Percentiles rank a stretch among this genome's conserved stretches.
Conservation (phyloP, 768 basidiomycete species). For the Exsudoporus frostii region DNA sequence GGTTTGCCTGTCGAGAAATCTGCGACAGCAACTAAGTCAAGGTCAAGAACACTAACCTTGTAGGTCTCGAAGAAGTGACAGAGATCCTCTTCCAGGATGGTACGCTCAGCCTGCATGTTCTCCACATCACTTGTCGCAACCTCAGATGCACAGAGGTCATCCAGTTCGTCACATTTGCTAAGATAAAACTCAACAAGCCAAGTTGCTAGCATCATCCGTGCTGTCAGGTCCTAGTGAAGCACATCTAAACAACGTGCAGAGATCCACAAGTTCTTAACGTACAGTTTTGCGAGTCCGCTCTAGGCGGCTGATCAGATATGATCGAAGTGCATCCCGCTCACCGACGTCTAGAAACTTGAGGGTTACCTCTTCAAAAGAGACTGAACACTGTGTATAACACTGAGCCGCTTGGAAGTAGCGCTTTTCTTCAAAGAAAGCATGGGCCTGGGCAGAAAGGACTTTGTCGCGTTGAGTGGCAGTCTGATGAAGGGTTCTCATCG, state of each 20-base stretch:
- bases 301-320: slow-evolving; percentile 83
- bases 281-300: slow-evolving; percentile 84
- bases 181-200: slow-evolving; percentile 99
- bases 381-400: slow-evolving; percentile 85
- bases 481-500: slow-evolving; percentile 38
- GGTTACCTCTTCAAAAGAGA: slow-evolving; percentile 87
- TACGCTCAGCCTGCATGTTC: slow-evolving; percentile 75
- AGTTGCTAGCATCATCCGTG: slow-evolving; percentile 96
- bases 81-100: slow-evolving; percentile 88
- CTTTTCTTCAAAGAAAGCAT: slow-evolving; percentile 71
- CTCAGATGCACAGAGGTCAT: slow-evolving; percentile 90
- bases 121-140: slow-evolving; percentile 77
- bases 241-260: background rate
- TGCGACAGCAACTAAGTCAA: background rate
- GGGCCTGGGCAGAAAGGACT: slow-evolving; percentile 80
- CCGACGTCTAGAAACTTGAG: slow-evolving; percentile 86
- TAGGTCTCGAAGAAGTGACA: slow-evolving; percentile 92
- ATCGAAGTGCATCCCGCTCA: slow-evolving; percentile 86
- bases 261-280: slow-evolving; percentile 22
- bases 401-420: slow-evolving; percentile 91
- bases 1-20: slow-evolving; percentile 56
- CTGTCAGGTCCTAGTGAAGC: slow-evolving; percentile 71
- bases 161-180: slow-evolving; percentile 93
- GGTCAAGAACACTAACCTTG: slow-evolving; percentile 51
- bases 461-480: slow-evolving; percentile 84